Evolutionary conservation across 2,329 filamentous ascomycete species (phyloP), one percentile per base, ranked within the genome.

Genomic region (Cladorrhinum sp.): DNA sequence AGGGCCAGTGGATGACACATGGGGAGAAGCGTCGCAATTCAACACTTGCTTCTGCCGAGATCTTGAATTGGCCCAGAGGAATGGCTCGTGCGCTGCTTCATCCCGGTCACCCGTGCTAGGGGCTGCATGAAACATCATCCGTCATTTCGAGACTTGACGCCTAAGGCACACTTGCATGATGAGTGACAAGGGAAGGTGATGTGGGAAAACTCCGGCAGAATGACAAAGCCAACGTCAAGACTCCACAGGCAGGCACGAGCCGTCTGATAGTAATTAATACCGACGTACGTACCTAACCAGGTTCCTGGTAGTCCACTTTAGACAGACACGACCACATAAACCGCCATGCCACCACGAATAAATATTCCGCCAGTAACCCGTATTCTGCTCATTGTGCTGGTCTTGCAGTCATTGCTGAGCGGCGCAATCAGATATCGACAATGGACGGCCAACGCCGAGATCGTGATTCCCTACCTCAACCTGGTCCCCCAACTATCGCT

Each of bases 291-390:
- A 45, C 41, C 41, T 45, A 2, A 22, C 41, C 41, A 45, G 41
- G 41, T 45, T 22, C 18, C 41, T 18, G 41, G 41, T 5, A 45
- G n/a, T 7, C n/a, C 41, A n/a, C n/a, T n/a, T n/a, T n/a, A n/a
- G n/a, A n/a, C n/a, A n/a, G n/a, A n/a, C n/a, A 56, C 48, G 50
- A 55, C 58, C 50, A 57, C 52, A 57, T 62, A 55, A 55, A 62
- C 68, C 75, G 76, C 70, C 72, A 89, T 96, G 92, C 84, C 90
- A 70, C 83, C 88, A 57, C 88, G 93, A 79, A 83, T 97, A 77
- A 97, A 96, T 72, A 88, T 98, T 65, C 95, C 95, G 62, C 93
- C 95, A 27, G 85, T 96, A 67, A 98, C 95, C 52, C 89, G 95
- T 65, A 86, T 85, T 68, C 82, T 93, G 59, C 87, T 99, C 69